A percentile compares a stretch with the other conserved stretches of the same genome.
Conservation (phyloP, 1,284 basidiomycete genomes). For the Malassezia furfur region DNA sequence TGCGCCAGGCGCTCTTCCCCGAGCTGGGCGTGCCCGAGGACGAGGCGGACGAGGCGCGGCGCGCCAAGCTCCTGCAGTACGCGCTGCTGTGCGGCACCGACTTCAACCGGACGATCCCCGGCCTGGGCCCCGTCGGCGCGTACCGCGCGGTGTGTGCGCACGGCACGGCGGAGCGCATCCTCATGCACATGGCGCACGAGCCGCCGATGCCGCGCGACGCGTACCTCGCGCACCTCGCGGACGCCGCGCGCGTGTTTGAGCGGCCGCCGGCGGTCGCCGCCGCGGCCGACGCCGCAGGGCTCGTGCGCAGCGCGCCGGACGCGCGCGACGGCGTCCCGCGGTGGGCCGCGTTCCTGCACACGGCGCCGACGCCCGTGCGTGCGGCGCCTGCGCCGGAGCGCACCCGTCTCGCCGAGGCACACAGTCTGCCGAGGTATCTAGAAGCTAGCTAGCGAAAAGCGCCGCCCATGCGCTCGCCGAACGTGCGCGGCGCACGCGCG, state of each 20-base stretch:
- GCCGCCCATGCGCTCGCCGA: background rate
- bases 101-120: slow-evolving; percentile 41
- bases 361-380: background rate
- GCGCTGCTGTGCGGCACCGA: slow-evolving; percentile 46
- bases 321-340: background rate
- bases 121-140: slow-evolving; percentile 21
- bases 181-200: slow-evolving; percentile 9
- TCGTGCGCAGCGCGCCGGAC: background rate
- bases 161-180: background rate
- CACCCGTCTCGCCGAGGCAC: background rate
- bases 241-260: slow-evolving; percentile 32
- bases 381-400: background rate
- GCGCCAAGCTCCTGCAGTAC: slow-evolving; percentile 38
- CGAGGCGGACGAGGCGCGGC: background rate
- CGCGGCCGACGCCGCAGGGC: background rate
- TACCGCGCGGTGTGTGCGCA: background rate
- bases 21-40: background rate
- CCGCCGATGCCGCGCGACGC: slow-evolving; percentile 30
- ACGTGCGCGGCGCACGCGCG: background rate
- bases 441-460: background rate
- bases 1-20: slow-evolving; percentile 27
- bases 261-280: slow-evolving; percentile 27
- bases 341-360: background rate
- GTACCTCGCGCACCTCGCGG: slow-evolving; percentile 31
- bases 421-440: too few relatives aligned